phyloP scores from a whole-genome alignment of 2,329 filamentous ascomycete genomes.

The Pseudogymnoascus verrucosus region DNA sequence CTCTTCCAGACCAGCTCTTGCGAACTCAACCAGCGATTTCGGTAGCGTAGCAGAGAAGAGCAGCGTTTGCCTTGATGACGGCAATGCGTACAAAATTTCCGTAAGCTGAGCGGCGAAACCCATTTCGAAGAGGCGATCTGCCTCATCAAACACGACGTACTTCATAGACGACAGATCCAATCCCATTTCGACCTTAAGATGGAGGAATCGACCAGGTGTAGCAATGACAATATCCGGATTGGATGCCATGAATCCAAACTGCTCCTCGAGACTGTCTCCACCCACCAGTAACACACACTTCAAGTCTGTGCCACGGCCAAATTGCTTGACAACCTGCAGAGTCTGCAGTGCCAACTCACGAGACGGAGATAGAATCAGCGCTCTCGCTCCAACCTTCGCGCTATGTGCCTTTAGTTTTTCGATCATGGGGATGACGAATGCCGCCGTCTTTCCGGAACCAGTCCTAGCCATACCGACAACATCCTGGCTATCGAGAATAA shows the following conservation, averaged over 20 bases:
- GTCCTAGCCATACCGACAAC: conserved; percentile 99
- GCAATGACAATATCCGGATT: conserved; percentile 98
- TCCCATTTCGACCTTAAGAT: conserved; percentile 94
- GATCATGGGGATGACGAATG: conserved; percentile 98
- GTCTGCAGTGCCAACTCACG: conserved; percentile 93
- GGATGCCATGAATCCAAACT: conserved; percentile 83
- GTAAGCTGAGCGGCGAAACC: conserved; percentile 89
- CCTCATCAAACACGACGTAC: conserved; percentile 97
- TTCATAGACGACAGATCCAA: conserved; percentile 82
- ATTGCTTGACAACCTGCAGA: conserved; percentile 90
- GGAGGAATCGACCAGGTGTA: conserved; percentile 90
- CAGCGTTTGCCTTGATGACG: conserved; percentile 76
- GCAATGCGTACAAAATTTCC: conserved; percentile 86
- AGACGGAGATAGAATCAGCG: conserved; percentile 82
- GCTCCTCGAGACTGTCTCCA: conserved; percentile 91
- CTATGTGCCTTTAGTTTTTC: conserved; percentile 86
- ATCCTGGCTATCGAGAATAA: conserved; percentile 83
- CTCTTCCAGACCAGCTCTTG: conserved; percentile 84
- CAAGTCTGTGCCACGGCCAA: conserved; percentile 82
- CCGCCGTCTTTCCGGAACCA: conserved; percentile 97
- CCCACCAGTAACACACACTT: conserved; percentile 86
- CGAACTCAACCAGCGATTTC: conserved; percentile 91
- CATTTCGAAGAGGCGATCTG: conserved; percentile 96
- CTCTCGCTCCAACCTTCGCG: conserved; percentile 75
- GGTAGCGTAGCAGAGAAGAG: conserved; percentile 94